Percentiles rank a stretch among this genome's conserved stretches.
Conservation (phyloP, 345 rosid species). For the Bruguiera parviflora region DNA sequence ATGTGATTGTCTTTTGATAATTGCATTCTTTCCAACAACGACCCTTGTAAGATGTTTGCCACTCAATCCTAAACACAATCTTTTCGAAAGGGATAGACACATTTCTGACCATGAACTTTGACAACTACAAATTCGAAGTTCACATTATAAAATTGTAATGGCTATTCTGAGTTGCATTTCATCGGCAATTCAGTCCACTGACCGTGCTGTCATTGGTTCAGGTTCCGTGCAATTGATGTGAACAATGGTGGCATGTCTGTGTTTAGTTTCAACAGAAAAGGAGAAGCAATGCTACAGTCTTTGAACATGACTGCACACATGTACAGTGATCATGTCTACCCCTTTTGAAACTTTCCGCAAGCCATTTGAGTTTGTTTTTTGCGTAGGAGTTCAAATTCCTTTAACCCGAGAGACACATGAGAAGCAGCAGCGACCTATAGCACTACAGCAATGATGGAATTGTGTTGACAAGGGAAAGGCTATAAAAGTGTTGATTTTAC, state of each 20-base stretch:
- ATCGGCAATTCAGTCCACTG: neutral
- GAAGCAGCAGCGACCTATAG: too few relatives aligned
- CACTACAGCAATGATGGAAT: too few relatives aligned
- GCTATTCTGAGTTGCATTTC: slow-evolving; percentile 2
- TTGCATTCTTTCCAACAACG: neutral
- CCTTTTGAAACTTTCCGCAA: slow-evolving; percentile 24
- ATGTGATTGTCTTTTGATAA: slow-evolving; percentile 12
- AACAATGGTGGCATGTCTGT: slow-evolving; percentile 57
- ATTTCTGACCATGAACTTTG: neutral
- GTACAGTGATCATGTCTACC: slow-evolving; percentile 44
- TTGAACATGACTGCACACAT: slow-evolving; percentile 61
- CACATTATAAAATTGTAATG: neutral
- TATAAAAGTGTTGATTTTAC: too few relatives aligned
- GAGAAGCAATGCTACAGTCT: slow-evolving; percentile 64
- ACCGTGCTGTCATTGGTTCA: slow-evolving; percentile 19
- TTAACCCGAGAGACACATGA: too few relatives aligned
- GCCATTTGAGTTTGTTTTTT: neutral
- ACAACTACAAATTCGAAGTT: neutral
- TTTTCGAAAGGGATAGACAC: neutral
- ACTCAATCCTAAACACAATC: neutral
- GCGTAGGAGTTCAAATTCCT: neutral
- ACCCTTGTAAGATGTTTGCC: neutral
- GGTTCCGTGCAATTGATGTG: slow-evolving; percentile 56
- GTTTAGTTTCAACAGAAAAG: slow-evolving; percentile 43
- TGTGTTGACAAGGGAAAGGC: too few relatives aligned